Conservation (phyloP, 2,329 filamentous ascomycete genomes). For the Apiospora rasikravindrae region DNA sequence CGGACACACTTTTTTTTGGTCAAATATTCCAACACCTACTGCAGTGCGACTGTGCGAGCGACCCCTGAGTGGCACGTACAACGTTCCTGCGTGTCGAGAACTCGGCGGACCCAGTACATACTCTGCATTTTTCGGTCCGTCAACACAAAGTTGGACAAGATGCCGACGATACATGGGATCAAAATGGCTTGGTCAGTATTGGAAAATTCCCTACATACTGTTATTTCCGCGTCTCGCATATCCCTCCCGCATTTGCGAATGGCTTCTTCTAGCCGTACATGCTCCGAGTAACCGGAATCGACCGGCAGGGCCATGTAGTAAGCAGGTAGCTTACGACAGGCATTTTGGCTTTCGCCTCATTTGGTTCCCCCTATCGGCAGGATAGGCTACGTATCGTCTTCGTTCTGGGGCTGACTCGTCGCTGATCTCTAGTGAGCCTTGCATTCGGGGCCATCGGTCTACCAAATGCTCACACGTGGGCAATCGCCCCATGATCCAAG, state of each 20-base stretch:
- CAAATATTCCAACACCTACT: not conserved
- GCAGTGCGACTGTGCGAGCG: not conserved
- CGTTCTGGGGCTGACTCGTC: slow-evolving; percentile 20
- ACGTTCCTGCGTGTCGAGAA: not conserved
- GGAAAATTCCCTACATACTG: not conserved
- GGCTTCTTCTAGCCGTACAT: not conserved
- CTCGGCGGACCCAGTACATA: not conserved
- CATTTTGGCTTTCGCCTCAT: not conserved
- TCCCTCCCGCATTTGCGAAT: not conserved
- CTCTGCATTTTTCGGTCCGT: not conserved
- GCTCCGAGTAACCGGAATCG: not conserved
- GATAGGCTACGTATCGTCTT: not conserved
- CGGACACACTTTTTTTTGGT: not conserved
- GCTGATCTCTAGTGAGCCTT: slow-evolving; percentile 63
- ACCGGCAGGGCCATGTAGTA: not conserved
- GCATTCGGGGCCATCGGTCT: slow-evolving; percentile 77
- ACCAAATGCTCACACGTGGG: slow-evolving; percentile 74
- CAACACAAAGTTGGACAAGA: slow-evolving; percentile 42
- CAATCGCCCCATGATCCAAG: slow-evolving; percentile 71
- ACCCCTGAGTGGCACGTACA: not conserved
- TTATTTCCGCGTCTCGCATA: not conserved
- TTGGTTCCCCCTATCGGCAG: not conserved
- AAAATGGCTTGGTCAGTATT: slow-evolving; percentile 74
- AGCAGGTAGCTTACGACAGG: not conserved
- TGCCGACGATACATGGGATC: slow-evolving; percentile 72